Evolutionary conservation across 2,329 filamentous ascomycete species (phyloP).

Genomic region (Myriosclerotinia scirpicola): DNA sequence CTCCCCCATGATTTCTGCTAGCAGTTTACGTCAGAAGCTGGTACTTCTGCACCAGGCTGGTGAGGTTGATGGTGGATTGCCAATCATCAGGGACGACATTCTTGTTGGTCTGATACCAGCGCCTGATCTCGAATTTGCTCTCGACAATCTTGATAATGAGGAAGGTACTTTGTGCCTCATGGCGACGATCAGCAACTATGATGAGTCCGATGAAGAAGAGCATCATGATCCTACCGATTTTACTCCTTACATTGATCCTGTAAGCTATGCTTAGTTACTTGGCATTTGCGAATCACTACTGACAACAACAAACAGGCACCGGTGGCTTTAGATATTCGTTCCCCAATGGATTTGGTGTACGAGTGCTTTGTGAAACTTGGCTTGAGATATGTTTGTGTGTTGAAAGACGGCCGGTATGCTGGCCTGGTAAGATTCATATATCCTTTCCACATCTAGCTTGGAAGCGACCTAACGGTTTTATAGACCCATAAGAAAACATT

Average conservation of each 20-base stretch:
- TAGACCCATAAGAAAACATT: constrained; percentile 94
- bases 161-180: constrained; percentile 76
- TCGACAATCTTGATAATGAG: constrained; percentile 81
- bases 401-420: constrained; percentile 79
- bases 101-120: constrained; percentile 90
- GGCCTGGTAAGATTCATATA: constrained; percentile 64
- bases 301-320: constrained; percentile 59
- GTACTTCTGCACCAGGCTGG: constrained; percentile 79
- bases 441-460: constrained; percentile 10
- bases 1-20: constrained; percentile 77
- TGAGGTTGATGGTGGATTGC: constrained; percentile 88
- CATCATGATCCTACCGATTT: constrained; percentile 74
- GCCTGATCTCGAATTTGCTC: constrained; percentile 87
- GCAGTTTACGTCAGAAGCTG: constrained; percentile 75
- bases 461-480: constrained; percentile 24
- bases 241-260: constrained; percentile 85
- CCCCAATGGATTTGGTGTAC: constrained; percentile 91
- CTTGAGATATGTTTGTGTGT: constrained; percentile 86
- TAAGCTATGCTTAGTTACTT: constrained; percentile 44
- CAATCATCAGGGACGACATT: constrained; percentile 75
- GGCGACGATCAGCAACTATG: constrained; percentile 63
- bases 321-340: constrained; percentile 81
- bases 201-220: constrained; percentile 61
- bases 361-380: constrained; percentile 96
- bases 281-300: constrained; percentile 13